Evolutionary conservation across 768 basidiomycete species (phyloP).

Genomic region (Mycena sanguinolenta): DNA sequence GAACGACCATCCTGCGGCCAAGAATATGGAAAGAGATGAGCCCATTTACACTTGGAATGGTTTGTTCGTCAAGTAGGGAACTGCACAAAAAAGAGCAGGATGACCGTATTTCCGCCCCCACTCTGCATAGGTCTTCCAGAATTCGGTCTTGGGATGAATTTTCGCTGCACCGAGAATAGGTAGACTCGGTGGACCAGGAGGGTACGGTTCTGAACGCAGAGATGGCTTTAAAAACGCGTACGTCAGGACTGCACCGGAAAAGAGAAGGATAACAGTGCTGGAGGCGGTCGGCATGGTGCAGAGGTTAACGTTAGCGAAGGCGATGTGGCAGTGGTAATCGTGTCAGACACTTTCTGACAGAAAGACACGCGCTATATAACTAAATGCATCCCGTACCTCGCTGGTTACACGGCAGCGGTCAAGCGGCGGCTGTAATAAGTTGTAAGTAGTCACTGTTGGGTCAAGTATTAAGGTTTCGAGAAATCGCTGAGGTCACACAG

Average conservation of each 20-base stretch:
- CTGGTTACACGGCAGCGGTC: too few species aligned
- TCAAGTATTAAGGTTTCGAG: too few species aligned
- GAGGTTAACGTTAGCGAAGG: too few species aligned
- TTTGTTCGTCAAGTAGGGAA: background rate
- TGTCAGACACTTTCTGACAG: too few species aligned
- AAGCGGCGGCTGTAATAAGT: too few species aligned
- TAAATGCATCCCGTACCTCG: too few species aligned
- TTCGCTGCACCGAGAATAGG: conserved; percentile 32
- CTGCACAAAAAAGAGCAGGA: background rate
- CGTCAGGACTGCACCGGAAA: background rate
- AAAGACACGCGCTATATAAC: too few species aligned
- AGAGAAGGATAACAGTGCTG: background rate
- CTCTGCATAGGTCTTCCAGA: conserved; percentile 52
- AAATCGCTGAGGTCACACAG: too few species aligned
- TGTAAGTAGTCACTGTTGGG: too few species aligned
- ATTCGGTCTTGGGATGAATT: conserved; percentile 28
- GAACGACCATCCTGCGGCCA: conserved; percentile 51
- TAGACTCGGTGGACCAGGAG: conserved; percentile 21
- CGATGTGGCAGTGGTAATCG: too few species aligned
- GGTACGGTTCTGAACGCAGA: background rate
- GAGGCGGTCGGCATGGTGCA: background rate
- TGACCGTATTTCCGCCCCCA: conserved; percentile 55
- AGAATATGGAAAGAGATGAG: conserved; percentile 45
- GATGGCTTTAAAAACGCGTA: background rate
- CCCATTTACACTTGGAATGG: background rate